Percentiles rank a stretch among this genome's conserved stretches.
Conservation (phyloP, 345 rosid genomes). For the Linum lewisii region DNA sequence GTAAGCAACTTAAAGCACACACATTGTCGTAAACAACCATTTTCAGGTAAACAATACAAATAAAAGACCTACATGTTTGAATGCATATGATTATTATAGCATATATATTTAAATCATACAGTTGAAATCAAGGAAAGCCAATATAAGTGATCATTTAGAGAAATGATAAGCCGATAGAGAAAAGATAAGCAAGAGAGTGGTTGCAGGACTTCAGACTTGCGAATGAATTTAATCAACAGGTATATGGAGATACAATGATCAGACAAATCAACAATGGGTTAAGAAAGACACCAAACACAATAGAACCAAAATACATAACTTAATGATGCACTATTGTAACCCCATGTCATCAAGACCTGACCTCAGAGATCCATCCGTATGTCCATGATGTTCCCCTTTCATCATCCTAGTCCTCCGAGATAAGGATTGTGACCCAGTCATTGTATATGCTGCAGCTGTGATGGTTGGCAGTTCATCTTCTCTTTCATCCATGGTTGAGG, state of each 20-base stretch:
- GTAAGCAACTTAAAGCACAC: neutral
- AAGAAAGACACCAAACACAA: neutral
- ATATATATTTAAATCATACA: neutral
- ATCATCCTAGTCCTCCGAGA: constrained; percentile 86
- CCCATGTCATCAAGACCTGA: constrained; percentile 61
- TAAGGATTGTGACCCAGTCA: constrained; percentile 63
- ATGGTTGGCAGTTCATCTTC: constrained; percentile 91
- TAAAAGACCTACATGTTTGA: neutral
- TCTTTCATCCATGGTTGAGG: constrained; percentile 63
- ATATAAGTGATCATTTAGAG: neutral
- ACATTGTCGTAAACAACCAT: neutral
- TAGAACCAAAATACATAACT: constrained; percentile 2
- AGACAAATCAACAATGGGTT: neutral
- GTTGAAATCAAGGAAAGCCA: neutral
- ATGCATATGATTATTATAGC: neutral
- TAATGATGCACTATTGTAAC: constrained; percentile 33
- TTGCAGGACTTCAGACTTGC: neutral
- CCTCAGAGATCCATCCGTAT: constrained; percentile 59
- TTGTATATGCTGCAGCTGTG: constrained; percentile 54
- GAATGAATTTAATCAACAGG: neutral
- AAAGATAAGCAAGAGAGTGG: neutral
- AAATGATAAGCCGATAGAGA: neutral
- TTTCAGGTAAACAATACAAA: neutral
- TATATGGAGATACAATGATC: neutral
- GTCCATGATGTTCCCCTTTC: constrained; percentile 71